Base-by-base conservation (phyloP, 306 rosid species). In the Prunus davidiana region DNA sequence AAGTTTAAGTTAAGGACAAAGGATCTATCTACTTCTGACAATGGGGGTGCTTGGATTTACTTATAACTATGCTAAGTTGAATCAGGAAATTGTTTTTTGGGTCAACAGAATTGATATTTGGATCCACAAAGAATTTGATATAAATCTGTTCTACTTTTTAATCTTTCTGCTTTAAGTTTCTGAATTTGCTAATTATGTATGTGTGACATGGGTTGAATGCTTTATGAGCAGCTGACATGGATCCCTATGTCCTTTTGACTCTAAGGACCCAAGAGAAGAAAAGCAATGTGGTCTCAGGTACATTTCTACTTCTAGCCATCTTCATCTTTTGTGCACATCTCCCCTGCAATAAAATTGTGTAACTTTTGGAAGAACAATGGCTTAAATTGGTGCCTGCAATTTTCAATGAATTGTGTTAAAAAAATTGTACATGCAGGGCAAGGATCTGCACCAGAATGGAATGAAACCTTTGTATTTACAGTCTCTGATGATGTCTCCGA, bases 391-490 rank as follows among this genome's bases (percentile, higher is more conserved):
- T 32, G 34, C 56, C 20, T 72, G 34, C 30, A 56, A 8, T 7
- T 38, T 7, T 38, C 43, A 38, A 1, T 38, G 43, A 38, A 38
- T 38, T 38, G 43, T 38, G 43, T 38, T 38, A 38, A 38, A 8
- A 38, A 30, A 8, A 14, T 16, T 61, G 34, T 61, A 16, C 68
- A 6, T 32, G 51, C 51, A 90, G 97, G 90, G 22, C 60, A 89
- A 77, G 96, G 97, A 47, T 66, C 85, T 16, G 73, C 85, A 5
- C 93, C 94, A 30, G 90, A 93, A 38, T 93, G 97, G 97, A 93
- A 93, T 18, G 94, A 93, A 67, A 86, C 12, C 38, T 93, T 93
- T 81, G 74, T 87, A 18, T 93, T 90, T 80, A 83, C 72, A 46
- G 51, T 93, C 52, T 80, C 96, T 6, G 93, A 84, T 2, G 89